phyloP scores from a whole-genome alignment of 192 early-diverging fungal genomes.

The Spinellus fusiger region DNA sequence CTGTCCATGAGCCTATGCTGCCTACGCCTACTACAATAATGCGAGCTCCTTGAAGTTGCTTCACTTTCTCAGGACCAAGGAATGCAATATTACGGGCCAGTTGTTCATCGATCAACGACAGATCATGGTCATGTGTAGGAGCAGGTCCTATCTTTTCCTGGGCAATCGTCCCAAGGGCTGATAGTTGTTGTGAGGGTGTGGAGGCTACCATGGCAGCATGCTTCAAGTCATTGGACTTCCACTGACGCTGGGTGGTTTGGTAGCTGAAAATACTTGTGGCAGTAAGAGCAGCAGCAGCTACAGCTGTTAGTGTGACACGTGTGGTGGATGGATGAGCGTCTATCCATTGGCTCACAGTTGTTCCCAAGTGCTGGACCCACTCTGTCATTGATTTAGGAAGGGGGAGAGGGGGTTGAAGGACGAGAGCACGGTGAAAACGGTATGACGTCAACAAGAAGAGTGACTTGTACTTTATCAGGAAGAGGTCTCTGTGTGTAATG shows the following conservation, averaged over 20 bases:
- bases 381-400: too few relatives aligned
- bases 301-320: constrained; percentile 42
- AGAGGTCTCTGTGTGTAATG: too few relatives aligned
- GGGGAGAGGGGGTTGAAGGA: too few relatives aligned
- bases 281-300: constrained; percentile 58
- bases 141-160: neutral
- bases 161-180: neutral
- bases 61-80: constrained; percentile 77
- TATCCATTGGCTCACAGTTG: neutral
- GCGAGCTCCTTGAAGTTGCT: constrained; percentile 64
- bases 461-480: too few relatives aligned
- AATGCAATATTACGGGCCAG: constrained; percentile 87
- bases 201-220: constrained; percentile 37
- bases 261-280: constrained; percentile 46
- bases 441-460: too few relatives aligned
- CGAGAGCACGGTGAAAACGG: too few relatives aligned
- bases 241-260: constrained; percentile 39
- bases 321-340: constrained; percentile 8
- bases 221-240: constrained; percentile 45
- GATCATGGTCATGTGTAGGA: constrained; percentile 41
- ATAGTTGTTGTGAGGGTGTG: neutral
- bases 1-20: constrained; percentile 84
- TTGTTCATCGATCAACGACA: constrained; percentile 82
- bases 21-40: constrained; percentile 92
- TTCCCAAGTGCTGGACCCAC: neutral